Evolutionary conservation across 1,284 basidiomycete species (phyloP), one percentile per base, ranked within the genome.

Genomic region (Phlebopus sp.): DNA sequence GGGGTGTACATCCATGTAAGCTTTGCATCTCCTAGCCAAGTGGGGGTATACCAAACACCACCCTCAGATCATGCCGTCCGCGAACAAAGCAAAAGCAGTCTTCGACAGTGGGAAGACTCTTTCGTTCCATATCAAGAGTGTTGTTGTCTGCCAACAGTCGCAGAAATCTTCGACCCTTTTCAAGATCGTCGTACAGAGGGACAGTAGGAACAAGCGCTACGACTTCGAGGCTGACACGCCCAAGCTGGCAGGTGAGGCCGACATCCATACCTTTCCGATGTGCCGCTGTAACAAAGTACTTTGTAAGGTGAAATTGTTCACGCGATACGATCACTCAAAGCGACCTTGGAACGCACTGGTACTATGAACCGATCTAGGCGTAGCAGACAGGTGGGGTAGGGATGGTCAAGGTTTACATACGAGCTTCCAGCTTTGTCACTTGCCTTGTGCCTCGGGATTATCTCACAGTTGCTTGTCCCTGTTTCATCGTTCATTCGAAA

Each of bases 201-300:
- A 87, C 40, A 77, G 80, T 9, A 79, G 82, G 29, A 86, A 82
- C 53, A 99, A 99, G 74, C 78, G 95, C 29, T 99, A 98, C 64
- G 96, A 99, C 61, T 97, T 98, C 64, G 97, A 99, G 69, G 95
- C 94, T 0, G 95, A 97, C 67, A 92, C 77, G 58, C 76, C 86
- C 0, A 84, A 84, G 60, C 68, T 85, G 49, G 93, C 94, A 21
- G 80, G 90, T 89, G 60, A 60, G 85, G 75, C 5, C 10, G 41
- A 25, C 23, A 6, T 5, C 42, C 36, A 43, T 23, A 47, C 37
- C 9, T 1, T 10, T 30, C 30, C 3, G n/a, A 5, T 27, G 27
- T 35, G 11, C 27, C 21, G 15, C 34, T 38, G 34, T 37, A 25
- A 38, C 32, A 21, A 3, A 17, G 32, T 19, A 50, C 29, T 38